Evolutionary conservation across 164 flowering plant species (phyloP), one percentile per base, ranked within the genome.

Genomic region (Buxus sempervirens): DNA sequence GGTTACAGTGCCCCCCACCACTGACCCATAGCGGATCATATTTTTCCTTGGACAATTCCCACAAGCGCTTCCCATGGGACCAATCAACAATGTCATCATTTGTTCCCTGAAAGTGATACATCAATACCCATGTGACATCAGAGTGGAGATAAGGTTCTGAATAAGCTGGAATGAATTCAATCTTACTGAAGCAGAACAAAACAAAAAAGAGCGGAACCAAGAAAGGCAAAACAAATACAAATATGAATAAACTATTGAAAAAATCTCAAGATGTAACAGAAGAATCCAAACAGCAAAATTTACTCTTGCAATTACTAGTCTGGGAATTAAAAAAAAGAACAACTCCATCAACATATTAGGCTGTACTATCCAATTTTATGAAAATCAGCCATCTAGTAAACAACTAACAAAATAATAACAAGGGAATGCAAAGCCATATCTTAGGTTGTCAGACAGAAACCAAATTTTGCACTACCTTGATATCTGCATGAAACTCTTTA

Each of bases 1-100:
- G 85, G 82, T 96, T 96, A 81, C 97, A 96, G 76, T 96, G 99
- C 0, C 97, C 98, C 12, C 98, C 99, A 9, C 98, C 97, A 69
- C 90, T 81, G 20, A 96, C 84, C 99, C 99, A 96, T 60, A 96
- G 75, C 0, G 99, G 99, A 26, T 96, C 98, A 64, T 88, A 96
- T 72, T 93, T 96, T 73, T 89, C 98, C 77, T 87, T 90, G 22
- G 98, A 56, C 28, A 96, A 88, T 68, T 96, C 98, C 98, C 95
- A 96, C 67, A 96, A 70, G 18, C 97, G 90, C 75, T 91, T 96
- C 23, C 98, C 99, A 62, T 93, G 98, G 13, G 96, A 91, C 73
- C 66, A 89, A 66, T 95, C 96, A 0, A 95, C 99, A 54, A 92
- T 87, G 22, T 95, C 99, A 67, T 92, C 99, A 26, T 73, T 79